Evolutionary conservation across 345 rosid species (phyloP).

Genomic region (Syzygium grande): DNA sequence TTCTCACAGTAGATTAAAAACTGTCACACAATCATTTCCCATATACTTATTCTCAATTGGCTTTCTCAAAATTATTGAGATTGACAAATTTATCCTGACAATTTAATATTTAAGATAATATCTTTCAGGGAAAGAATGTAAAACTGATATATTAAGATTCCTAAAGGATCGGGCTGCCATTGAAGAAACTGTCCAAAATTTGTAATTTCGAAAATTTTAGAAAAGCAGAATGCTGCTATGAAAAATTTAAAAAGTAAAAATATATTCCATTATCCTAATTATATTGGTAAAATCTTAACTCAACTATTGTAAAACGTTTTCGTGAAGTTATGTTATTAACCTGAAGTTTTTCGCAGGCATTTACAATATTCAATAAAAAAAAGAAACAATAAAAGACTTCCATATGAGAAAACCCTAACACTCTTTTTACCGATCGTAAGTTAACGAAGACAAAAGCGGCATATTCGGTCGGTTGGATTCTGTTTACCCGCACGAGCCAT

Average conservation of each 20-base stretch:
- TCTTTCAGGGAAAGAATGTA: background rate
- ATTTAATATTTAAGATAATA: background rate
- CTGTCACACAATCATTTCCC: too few species aligned
- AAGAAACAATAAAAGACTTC: background rate
- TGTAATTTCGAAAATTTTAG: background rate
- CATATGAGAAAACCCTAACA: background rate
- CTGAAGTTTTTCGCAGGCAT: background rate
- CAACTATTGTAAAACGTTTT: background rate
- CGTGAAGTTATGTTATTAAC: background rate
- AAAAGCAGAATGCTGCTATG: background rate
- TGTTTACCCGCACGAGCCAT: background rate
- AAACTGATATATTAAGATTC: background rate
- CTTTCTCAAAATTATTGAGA: too few species aligned
- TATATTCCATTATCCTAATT: background rate
- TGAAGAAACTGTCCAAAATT: background rate
- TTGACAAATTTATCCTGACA: too few species aligned
- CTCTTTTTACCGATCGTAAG: background rate
- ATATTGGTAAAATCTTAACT: background rate
- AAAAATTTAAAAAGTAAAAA: background rate
- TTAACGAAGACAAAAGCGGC: background rate
- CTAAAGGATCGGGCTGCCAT: background rate
- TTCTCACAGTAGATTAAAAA: too few species aligned
- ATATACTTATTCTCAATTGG: too few species aligned
- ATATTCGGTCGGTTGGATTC: background rate
- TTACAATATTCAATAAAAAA: background rate